Evolutionary conservation across 2,329 filamentous ascomycete species (phyloP).

Genomic region (Paracoccidioides brasiliensis): DNA sequence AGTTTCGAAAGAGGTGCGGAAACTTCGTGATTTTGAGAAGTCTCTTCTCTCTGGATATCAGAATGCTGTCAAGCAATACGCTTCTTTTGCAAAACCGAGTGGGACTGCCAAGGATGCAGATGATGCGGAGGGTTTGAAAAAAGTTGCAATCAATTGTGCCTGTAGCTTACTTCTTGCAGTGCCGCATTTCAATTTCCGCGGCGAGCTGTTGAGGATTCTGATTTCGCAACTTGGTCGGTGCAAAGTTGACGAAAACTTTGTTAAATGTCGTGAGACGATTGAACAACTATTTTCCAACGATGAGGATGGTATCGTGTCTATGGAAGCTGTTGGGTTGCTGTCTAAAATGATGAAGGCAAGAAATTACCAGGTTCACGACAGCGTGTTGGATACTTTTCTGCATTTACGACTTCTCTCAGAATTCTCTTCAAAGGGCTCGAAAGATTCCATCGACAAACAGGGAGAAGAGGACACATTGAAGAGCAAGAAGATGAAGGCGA

Average conservation of each 20-base stretch:
- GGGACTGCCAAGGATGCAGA: constrained; percentile 19
- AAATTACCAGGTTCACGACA: constrained; percentile 72
- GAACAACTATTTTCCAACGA: constrained; percentile 75
- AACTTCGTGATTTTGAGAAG: constrained; percentile 73
- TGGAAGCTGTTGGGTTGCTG: constrained; percentile 73
- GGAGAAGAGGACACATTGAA: constrained; percentile 32
- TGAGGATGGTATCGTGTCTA: constrained; percentile 74
- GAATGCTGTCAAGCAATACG: constrained; percentile 64
- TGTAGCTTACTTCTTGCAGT: constrained; percentile 69
- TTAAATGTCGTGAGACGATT: constrained; percentile 63
- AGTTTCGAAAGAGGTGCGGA: constrained; percentile 81
- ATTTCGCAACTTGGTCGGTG: constrained; percentile 68
- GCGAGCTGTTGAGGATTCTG: constrained; percentile 74
- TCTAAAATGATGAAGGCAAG: constrained; percentile 91
- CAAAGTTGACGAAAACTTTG: constrained; percentile 59
- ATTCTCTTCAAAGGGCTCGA: constrained; percentile 72
- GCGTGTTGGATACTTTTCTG: constrained; percentile 78
- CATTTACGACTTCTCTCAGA: constrained; percentile 79
- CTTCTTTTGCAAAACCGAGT: constrained; percentile 49
- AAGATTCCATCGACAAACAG: constrained; percentile 56
- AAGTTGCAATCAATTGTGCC: constrained; percentile 70
- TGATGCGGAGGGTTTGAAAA: constrained; percentile 41
- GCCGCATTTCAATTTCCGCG: constrained; percentile 94
- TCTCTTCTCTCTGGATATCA: constrained; percentile 76
- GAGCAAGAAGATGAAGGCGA: constrained; percentile 54